Conservation (phyloP, 805 yeast species). For the Starmerella riodocensis region DNA sequence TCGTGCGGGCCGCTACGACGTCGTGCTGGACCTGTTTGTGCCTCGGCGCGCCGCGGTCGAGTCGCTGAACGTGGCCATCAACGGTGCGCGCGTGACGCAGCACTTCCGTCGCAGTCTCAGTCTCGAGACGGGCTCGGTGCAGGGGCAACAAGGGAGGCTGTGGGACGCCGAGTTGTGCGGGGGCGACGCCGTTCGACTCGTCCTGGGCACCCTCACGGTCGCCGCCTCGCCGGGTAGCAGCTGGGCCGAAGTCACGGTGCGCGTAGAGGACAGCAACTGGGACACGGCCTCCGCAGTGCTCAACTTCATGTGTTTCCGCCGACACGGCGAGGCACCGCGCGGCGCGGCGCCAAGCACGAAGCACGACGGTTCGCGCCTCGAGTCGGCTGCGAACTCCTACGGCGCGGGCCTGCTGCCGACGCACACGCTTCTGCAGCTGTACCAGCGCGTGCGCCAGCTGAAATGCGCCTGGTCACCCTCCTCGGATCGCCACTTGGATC, state of each 20-base stretch:
- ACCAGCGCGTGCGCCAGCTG: no score
- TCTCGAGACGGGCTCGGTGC: no score
- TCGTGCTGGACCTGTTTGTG: constrained; percentile 12
- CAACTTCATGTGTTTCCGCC: constrained; percentile 18
- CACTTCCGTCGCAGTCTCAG: constrained; percentile 12
- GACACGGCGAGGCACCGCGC: no score
- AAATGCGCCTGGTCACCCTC: no score
- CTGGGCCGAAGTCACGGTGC: constrained; percentile 13
- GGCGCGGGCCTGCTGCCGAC: no score
- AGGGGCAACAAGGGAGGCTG: no score
- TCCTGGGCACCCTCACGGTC: constrained; percentile 8
- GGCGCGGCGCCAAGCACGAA: no score
- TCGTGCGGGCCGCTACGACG: constrained; percentile 14
- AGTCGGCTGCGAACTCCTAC: no score
- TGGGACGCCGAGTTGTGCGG: no score
- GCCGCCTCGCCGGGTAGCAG: not conserved
- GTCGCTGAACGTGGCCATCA: constrained; percentile 8
- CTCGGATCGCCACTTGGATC: no score
- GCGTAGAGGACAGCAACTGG: constrained; percentile 11
- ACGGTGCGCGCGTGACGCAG: constrained; percentile 10
- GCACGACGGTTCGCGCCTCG: no score
- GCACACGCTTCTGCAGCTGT: no score
- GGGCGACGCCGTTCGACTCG: constrained; percentile 7
- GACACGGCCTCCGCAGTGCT: constrained; percentile 7
- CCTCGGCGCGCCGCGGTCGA: constrained; percentile 13